Evolutionary conservation across 768 basidiomycete species (phyloP), one percentile per base, ranked within the genome.

Genomic region (Cubamyces sp.): DNA sequence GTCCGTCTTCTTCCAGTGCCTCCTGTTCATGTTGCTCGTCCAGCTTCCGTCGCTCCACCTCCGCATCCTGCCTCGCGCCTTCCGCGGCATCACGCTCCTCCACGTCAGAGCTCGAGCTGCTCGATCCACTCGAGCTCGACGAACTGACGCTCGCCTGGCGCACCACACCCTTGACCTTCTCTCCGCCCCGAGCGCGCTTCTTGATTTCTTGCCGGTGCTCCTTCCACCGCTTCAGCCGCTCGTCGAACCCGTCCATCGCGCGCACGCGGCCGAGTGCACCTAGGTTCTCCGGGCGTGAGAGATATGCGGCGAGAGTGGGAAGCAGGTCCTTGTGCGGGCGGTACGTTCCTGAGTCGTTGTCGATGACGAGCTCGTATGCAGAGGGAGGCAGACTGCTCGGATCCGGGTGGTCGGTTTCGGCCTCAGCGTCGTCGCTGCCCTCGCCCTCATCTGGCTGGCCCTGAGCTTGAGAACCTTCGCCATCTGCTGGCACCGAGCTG

Each of bases 291-390:
- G 63, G 62, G 30, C 69, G 65, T 63, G 70, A 53, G 48, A 82
- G 72, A 69, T 76, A 82, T 28, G 68, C 48, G 19, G 77, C 68
- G 26, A 82, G 65, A 4, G 71, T 60, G 14, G 79, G 78, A 2
- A 81, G 68, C 25, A 79, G 71, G 52, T 78, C 72, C 45, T 69
- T 74, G 45, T 75, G 68, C 1, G 80, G 80, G 30, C 78, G 76
- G 67, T 82, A 82, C 5, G 79, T 82, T 3, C 80, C 80, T 43
- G 75, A 76, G 68, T 80, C 77, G 67, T 82, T 80, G 71, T 81
- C 79, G 69, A 81, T 81, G 53, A 82, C 69, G 30, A 80, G 75
- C 70, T 80, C 79, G 70, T 79, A 80, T 30, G 54, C 64, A 26
- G 62, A 61, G n/a, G 70, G 65, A 15, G 58, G 58, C 18, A 64